These are phyloP conservation scores for Schizothecium vesticola DNA, from an alignment of 495 filamentous ascomycete genomes.

Conservation along the genomic window DNA sequence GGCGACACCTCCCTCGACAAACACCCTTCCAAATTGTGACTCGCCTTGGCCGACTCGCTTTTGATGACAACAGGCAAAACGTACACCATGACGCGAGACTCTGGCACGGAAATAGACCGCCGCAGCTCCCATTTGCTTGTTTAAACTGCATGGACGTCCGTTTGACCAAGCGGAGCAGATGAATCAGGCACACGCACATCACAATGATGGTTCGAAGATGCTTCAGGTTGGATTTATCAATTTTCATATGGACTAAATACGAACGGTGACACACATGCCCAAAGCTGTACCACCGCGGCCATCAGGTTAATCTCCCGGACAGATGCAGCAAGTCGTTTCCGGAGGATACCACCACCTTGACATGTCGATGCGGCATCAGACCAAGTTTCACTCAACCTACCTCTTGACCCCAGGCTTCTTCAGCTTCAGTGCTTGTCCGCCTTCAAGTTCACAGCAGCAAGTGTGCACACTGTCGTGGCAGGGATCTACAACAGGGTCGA, in stretches of 20 bases:
- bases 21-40: conserved; percentile 5
- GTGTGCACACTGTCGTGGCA: background rate
- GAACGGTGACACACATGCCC: background rate
- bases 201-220: background rate
- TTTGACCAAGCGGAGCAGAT: background rate
- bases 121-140: background rate
- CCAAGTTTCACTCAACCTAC: background rate
- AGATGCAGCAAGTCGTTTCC: background rate
- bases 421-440: background rate
- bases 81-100: background rate
- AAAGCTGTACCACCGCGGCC: background rate
- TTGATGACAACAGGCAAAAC: background rate
- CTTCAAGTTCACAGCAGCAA: background rate
- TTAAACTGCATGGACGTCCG: background rate
- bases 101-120: background rate
- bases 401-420: background rate
- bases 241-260: background rate
- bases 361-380: background rate
- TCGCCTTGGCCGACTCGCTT: conserved; percentile 1
- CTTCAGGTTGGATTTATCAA: background rate
- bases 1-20: background rate
- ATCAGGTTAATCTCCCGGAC: background rate
- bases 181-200: background rate
- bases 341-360: background rate
- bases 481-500: background rate